Conservation (phyloP, 108 stramenopile species). For the Hondaea fermentalgiana region DNA sequence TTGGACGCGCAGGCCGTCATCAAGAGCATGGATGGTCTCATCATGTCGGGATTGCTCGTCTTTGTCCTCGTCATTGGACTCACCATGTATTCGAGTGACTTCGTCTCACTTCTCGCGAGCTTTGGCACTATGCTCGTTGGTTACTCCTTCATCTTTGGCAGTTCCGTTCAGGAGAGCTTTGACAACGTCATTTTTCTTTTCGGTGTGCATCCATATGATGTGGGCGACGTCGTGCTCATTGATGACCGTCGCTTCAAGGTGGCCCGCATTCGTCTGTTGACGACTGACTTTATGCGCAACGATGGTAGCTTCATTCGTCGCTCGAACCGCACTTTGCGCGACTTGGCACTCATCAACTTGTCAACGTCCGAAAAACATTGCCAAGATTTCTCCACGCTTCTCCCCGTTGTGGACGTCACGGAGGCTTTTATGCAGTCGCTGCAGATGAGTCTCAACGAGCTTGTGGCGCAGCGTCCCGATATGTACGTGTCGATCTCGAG, state of each 20-base stretch:
- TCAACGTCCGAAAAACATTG: background rate
- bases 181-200: constrained; percentile 9
- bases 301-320: background rate
- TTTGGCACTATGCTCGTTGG: background rate
- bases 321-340: background rate
- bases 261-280: background rate
- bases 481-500: background rate
- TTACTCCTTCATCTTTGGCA: background rate
- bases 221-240: background rate
- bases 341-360: background rate
- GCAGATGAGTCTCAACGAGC: background rate
- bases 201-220: background rate
- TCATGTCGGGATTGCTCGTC: background rate
- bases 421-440: background rate
- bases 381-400: background rate
- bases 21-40: background rate
- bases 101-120: background rate
- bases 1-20: background rate
- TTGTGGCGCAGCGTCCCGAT: background rate
- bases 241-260: background rate
- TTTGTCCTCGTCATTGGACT: background rate
- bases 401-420: background rate
- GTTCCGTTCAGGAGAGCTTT: background rate
- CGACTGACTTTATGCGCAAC: background rate
- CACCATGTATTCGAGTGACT: background rate